Evolutionary conservation across 305 asterid species (phyloP).

Genomic region (Caryopteris hybrid): DNA sequence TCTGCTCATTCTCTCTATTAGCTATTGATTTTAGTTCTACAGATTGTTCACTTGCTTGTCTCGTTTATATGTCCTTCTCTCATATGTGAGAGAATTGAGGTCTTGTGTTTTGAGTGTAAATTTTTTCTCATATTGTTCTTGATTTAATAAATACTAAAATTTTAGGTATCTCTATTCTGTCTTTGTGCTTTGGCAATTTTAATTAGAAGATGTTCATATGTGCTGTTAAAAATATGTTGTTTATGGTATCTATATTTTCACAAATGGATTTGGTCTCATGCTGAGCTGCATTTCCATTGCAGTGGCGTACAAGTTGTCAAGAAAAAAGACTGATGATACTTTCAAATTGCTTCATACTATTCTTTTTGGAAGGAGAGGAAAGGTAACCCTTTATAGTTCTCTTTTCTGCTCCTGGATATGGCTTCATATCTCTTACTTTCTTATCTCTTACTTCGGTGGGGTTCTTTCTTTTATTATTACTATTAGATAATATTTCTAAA

Average conservation of each 20-base stretch:
- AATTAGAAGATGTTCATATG: neutral
- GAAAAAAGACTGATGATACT: constrained; percentile 81
- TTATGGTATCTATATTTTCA: neutral
- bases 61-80: neutral
- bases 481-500: neutral
- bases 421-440: constrained; percentile 7
- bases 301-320: constrained; percentile 78
- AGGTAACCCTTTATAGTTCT: constrained; percentile 9
- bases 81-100: neutral
- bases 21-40: neutral
- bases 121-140: neutral
- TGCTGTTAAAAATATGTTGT: neutral
- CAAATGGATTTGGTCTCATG: constrained; percentile 4
- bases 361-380: constrained; percentile 70
- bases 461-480: neutral
- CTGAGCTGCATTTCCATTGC: constrained; percentile 27
- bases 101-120: neutral
- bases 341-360: constrained; percentile 71
- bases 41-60: neutral
- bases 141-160: neutral
- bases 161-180: neutral
- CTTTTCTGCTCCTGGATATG: neutral
- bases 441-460: too few species aligned
- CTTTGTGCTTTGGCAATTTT: neutral
- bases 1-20: neutral